Evolutionary conservation across 805 yeast species (phyloP).

Genomic region (Clavispora santaluciae): DNA sequence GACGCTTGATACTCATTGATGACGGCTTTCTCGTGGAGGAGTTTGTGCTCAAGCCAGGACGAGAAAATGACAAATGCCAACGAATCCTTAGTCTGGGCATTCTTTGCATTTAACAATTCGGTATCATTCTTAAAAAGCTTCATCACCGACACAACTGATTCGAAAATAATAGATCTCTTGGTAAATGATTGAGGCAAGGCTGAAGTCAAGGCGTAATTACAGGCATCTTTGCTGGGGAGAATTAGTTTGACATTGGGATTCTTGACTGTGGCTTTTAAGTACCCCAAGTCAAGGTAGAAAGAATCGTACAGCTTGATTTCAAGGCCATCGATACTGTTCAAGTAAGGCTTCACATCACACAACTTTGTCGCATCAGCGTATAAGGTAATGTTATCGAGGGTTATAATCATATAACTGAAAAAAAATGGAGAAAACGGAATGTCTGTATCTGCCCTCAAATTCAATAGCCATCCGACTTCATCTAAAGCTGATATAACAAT

Average conservation of each 20-base stretch:
- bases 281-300: slow-evolving; percentile 54
- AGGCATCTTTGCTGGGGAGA: slow-evolving; percentile 26
- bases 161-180: slow-evolving; percentile 19
- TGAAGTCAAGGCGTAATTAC: slow-evolving; percentile 29
- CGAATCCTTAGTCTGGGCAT: slow-evolving; percentile 83
- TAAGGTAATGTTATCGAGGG: slow-evolving; percentile 35
- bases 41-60: slow-evolving; percentile 72
- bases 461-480: slow-evolving; percentile 88
- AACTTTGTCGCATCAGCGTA: slow-evolving; percentile 51
- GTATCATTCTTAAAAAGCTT: slow-evolving; percentile 72
- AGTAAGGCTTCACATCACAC: slow-evolving; percentile 25
- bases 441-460: slow-evolving; percentile 72
- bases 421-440: slow-evolving; percentile 85
- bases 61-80: slow-evolving; percentile 67
- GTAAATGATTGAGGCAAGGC: slow-evolving; percentile 27
- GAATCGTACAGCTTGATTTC: slow-evolving; percentile 47
- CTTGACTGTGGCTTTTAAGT: slow-evolving; percentile 18
- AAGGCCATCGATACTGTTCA: slow-evolving; percentile 24
- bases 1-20: slow-evolving; percentile 67
- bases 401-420: slow-evolving; percentile 53
- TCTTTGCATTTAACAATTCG: slow-evolving; percentile 67
- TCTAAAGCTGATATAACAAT: slow-evolving; percentile 72
- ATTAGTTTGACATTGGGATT: slow-evolving; percentile 18
- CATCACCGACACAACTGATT: slow-evolving; percentile 39
- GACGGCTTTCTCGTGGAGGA: slow-evolving; percentile 34